These are phyloP conservation scores for Fraxinus velutina DNA, from an alignment of 305 asterid genomes.

Conservation along the genomic window DNA sequence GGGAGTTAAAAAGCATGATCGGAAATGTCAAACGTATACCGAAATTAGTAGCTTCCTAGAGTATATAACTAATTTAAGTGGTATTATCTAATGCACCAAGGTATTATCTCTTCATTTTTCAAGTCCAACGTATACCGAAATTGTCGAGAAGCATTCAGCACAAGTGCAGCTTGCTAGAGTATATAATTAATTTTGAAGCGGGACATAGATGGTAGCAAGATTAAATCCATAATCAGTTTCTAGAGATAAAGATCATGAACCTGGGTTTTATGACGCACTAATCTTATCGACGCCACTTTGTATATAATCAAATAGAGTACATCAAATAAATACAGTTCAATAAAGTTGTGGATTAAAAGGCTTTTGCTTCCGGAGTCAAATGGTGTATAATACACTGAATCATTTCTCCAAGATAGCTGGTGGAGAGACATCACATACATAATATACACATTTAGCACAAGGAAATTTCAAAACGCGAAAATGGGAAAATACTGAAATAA, in stretches of 20 bases:
- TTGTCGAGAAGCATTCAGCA: too few relatives aligned
- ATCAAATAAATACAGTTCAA: constrained; percentile 9
- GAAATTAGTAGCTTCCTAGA: too few relatives aligned
- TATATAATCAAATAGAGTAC: background rate
- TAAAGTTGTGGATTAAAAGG: background rate
- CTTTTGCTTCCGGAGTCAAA: background rate
- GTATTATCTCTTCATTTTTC: too few relatives aligned
- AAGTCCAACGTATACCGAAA: too few relatives aligned
- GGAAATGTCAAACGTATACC: too few relatives aligned
- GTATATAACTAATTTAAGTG: too few relatives aligned
- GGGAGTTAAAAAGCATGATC: background rate
- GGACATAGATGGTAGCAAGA: too few relatives aligned
- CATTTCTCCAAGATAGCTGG: constrained; percentile 14
- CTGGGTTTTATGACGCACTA: background rate
- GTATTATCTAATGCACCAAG: too few relatives aligned
- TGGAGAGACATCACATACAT: constrained; percentile 18
- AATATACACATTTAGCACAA: constrained; percentile 29
- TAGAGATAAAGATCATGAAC: too few relatives aligned
- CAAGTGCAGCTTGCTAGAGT: too few relatives aligned
- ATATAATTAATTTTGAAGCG: too few relatives aligned
- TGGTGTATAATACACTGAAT: constrained; percentile 7
- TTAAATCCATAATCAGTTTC: too few relatives aligned
- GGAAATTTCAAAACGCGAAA: constrained; percentile 9
- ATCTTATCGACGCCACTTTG: background rate
- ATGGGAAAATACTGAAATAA: background rate